Conservation (phyloP, 1,284 basidiomycete species). For the Cystobasidium sp. region DNA sequence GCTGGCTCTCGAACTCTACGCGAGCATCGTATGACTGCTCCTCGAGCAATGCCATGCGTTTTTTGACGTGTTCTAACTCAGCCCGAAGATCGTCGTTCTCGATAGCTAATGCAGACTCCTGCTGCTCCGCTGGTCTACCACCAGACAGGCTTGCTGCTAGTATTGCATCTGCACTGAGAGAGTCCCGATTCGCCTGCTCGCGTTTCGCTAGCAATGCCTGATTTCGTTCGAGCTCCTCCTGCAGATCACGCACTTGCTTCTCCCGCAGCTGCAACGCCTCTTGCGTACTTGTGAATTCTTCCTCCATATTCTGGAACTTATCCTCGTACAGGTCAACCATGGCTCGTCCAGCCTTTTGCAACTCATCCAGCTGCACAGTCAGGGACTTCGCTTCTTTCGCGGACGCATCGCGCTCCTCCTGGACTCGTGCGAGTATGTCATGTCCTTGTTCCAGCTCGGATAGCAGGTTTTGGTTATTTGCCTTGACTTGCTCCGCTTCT, state of each 20-base stretch:
- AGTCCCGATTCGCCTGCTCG: conserved; percentile 37
- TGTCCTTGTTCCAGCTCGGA: conserved; percentile 41
- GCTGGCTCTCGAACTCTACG: conserved; percentile 71
- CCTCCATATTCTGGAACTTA: conserved; percentile 77
- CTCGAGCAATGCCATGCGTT: conserved; percentile 74
- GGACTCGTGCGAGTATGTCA: conserved; percentile 47
- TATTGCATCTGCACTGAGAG: conserved; percentile 42
- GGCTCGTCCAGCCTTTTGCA: conserved; percentile 77
- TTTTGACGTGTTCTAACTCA: conserved; percentile 81
- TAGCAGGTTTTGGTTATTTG: conserved; percentile 26
- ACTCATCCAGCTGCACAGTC: conserved; percentile 70
- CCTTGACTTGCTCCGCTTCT: conserved; percentile 25
- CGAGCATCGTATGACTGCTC: conserved; percentile 82
- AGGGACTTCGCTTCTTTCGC: conserved; percentile 57
- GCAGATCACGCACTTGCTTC: conserved; percentile 59
- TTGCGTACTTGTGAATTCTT: conserved; percentile 26
- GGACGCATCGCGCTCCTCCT: conserved; percentile 46
- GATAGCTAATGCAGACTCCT: conserved; percentile 74
- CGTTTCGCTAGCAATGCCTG: background rate
- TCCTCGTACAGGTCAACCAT: conserved; percentile 80
- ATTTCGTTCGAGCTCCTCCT: conserved; percentile 42
- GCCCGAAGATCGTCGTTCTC: conserved; percentile 90
- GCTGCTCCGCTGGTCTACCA: conserved; percentile 56
- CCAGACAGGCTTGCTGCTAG: conserved; percentile 46
- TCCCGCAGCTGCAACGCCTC: conserved; percentile 69